Conservation (phyloP, 352 stramenopile species). For the Phytophthora tentaculata region DNA sequence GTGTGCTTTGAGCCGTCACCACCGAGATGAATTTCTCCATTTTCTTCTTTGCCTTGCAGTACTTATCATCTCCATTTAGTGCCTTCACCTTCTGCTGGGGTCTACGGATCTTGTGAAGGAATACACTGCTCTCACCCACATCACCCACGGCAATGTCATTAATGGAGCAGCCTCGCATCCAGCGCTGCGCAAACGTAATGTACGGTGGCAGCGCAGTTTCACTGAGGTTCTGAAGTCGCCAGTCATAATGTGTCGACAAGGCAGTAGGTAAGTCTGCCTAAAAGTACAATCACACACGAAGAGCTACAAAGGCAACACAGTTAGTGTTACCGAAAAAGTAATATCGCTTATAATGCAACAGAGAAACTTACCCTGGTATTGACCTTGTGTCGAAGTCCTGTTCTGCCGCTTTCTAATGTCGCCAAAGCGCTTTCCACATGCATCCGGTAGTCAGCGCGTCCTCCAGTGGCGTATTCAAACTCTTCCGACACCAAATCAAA, state of each 20-base stretch:
- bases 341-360: too few relatives aligned
- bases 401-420: too few relatives aligned
- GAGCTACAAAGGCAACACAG: too few relatives aligned
- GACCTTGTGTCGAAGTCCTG: too few relatives aligned
- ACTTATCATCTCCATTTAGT: neutral
- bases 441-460: too few relatives aligned
- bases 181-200: neutral
- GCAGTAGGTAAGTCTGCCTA: too few relatives aligned
- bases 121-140: neutral
- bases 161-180: neutral
- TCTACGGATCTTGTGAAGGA: neutral
- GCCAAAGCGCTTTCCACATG: too few relatives aligned
- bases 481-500: too few relatives aligned
- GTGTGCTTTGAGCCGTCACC: neutral
- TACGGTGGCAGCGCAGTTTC: neutral
- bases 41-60: neutral
- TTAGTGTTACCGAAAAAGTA: too few relatives aligned
- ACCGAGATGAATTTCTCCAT: neutral
- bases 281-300: too few relatives aligned
- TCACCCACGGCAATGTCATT: neutral
- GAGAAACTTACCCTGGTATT: too few relatives aligned
- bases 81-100: neutral
- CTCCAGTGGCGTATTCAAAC: too few relatives aligned
- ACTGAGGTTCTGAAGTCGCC: neutral
- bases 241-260: neutral